Conservation (phyloP, 2,329 filamentous ascomycete species). For the Scedosporium apiospermum region DNA sequence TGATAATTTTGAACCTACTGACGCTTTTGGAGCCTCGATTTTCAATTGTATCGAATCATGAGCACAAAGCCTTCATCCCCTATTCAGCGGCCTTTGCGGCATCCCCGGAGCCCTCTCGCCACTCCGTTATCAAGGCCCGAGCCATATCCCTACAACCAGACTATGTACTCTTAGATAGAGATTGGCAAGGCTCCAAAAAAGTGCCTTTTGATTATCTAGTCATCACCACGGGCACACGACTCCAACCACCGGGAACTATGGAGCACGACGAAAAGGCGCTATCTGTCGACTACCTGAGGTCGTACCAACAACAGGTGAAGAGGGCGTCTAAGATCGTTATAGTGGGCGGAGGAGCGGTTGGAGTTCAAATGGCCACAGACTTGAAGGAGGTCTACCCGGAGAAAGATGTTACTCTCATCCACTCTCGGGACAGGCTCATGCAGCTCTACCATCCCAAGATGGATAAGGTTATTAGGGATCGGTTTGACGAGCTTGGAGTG, state of each 20-base stretch:
- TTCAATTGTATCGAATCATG: conserved; percentile 40
- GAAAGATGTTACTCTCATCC: conserved; percentile 47
- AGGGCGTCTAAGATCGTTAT: conserved; percentile 34
- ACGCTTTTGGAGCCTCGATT: conserved; percentile 31
- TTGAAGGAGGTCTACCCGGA: conserved; percentile 45
- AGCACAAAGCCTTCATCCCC: conserved; percentile 50
- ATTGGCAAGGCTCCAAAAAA: conserved; percentile 16
- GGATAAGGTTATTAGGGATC: conserved; percentile 28
- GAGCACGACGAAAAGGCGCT: conserved; percentile 25
- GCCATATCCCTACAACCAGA: conserved; percentile 15
- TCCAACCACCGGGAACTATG: background rate
- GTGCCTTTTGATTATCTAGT: conserved; percentile 8
- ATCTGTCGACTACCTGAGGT: conserved; percentile 30
- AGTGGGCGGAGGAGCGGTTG: conserved; percentile 51
- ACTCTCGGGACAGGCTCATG: conserved; percentile 45
- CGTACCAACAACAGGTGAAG: conserved; percentile 35
- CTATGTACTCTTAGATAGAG: conserved; percentile 15
- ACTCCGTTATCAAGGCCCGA: background rate
- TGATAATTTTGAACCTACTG: too few relatives aligned
- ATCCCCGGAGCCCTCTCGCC: conserved; percentile 9
- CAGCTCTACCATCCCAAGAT: conserved; percentile 35
- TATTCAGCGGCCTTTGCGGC: conserved; percentile 33
- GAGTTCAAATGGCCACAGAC: conserved; percentile 52
- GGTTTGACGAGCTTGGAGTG: conserved; percentile 34
- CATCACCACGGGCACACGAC: conserved; percentile 5